phyloP scores from a whole-genome alignment of 495 filamentous ascomycete species.

The Podospora pseudocomata region DNA sequence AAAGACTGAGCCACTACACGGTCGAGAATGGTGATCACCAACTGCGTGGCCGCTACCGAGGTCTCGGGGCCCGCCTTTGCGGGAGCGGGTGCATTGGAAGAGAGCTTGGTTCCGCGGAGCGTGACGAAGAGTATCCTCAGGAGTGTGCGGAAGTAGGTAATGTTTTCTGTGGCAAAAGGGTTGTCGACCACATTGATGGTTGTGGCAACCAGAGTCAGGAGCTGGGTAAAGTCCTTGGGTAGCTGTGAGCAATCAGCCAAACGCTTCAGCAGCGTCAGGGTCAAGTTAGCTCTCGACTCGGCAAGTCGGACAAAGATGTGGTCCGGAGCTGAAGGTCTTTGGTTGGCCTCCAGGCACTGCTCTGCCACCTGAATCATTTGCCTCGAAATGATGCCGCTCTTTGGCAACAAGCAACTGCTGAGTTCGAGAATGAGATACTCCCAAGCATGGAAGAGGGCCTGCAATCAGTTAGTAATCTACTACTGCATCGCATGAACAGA shows the following conservation, averaged over 20 bases:
- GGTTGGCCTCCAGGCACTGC: conserved; percentile 70
- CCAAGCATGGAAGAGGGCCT: conserved; percentile 84
- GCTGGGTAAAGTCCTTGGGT: conserved; percentile 54
- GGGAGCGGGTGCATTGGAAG: conserved; percentile 19
- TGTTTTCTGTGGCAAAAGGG: conserved; percentile 60
- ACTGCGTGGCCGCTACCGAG: conserved; percentile 43
- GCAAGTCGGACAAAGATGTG: conserved; percentile 67
- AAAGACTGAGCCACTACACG: conserved; percentile 78
- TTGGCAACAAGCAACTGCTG: conserved; percentile 59
- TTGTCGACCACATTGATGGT: conserved; percentile 59
- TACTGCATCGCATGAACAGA: background rate
- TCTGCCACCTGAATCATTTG: conserved; percentile 63
- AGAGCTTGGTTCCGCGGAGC: conserved; percentile 54
- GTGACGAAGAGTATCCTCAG: conserved; percentile 81
- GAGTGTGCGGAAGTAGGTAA: conserved; percentile 73
- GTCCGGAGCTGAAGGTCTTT: conserved; percentile 60
- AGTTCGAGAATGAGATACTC: conserved; percentile 83
- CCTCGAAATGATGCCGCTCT: conserved; percentile 57
- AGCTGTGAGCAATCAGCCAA: conserved; percentile 62
- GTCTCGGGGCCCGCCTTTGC: conserved; percentile 24
- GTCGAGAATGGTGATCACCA: conserved; percentile 69
- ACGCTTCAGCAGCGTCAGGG: conserved; percentile 70
- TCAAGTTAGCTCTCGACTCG: conserved; percentile 69
- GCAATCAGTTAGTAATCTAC: conserved; percentile 29
- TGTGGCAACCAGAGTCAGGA: conserved; percentile 65